Conservation (phyloP, 345 rosid genomes). For the Viola odorata region DNA sequence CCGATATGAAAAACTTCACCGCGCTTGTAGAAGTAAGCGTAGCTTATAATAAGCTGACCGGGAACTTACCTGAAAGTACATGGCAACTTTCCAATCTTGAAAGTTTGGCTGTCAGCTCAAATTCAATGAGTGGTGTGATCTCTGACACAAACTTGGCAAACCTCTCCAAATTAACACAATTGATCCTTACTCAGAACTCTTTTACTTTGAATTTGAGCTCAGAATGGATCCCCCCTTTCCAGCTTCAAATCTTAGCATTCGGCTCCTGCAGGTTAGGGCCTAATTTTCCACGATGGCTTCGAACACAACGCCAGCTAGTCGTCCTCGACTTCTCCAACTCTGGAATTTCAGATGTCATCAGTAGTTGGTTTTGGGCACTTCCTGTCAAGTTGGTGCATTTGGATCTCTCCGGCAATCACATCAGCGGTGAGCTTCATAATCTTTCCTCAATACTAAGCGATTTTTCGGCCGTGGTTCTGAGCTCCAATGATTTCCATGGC, state of each 20-base stretch:
- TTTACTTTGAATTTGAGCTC: not conserved
- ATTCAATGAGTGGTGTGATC: not conserved
- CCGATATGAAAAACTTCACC: not conserved
- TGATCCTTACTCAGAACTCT: not conserved
- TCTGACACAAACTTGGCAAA: not conserved
- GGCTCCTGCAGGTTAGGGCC: conserved; percentile 1
- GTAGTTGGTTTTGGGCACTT: not conserved
- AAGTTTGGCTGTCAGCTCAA: not conserved
- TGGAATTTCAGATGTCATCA: not conserved
- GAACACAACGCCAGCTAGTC: not conserved
- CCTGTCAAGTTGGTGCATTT: not conserved
- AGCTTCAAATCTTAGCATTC: not conserved
- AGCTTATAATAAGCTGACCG: not conserved
- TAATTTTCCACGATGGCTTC: conserved; percentile 3
- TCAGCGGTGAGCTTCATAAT: not conserved
- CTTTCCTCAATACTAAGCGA: no score
- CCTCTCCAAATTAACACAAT: not conserved
- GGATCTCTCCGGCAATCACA: not conserved
- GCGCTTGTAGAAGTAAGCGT: not conserved
- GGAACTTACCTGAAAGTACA: not conserved
- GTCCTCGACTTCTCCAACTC: conserved; percentile 1
- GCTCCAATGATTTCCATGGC: not conserved
- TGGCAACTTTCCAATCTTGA: not conserved
- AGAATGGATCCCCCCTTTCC: conserved; percentile 2
- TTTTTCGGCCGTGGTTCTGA: not conserved